Conservation (phyloP, 139 green algal species). For the Spirogloea muscicola region DNA sequence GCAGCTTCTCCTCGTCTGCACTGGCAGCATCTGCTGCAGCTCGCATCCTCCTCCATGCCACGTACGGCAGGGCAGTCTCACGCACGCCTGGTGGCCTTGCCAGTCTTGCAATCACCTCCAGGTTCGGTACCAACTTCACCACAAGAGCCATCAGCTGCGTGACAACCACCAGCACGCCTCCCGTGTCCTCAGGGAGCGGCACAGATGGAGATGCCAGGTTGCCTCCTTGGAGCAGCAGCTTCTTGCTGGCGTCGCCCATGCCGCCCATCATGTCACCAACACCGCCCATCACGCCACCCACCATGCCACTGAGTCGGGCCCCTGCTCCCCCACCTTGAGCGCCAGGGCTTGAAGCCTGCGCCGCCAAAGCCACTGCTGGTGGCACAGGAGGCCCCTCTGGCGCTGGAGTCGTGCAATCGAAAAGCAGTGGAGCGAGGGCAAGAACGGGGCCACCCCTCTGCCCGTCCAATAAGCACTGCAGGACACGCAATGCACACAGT, state of each 20-base stretch:
- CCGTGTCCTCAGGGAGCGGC: too few relatives aligned
- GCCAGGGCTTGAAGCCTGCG: neutral
- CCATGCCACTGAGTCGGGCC: neutral
- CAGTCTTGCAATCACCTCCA: slow-evolving; percentile 19
- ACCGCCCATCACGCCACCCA: neutral
- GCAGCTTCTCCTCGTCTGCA: slow-evolving; percentile 12
- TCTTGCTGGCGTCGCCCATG: slow-evolving; percentile 20
- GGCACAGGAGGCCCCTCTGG: too few relatives aligned
- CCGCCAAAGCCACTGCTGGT: too few relatives aligned
- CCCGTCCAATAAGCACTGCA: slow-evolving; percentile 21
- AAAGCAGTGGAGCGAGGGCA: neutral
- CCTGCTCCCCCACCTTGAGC: neutral
- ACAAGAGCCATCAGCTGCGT: neutral
- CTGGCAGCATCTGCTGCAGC: too few relatives aligned
- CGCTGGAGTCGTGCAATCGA: too few relatives aligned
- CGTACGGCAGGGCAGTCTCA: slow-evolving; percentile 21
- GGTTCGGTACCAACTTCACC: slow-evolving; percentile 12
- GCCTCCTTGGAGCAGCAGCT: too few relatives aligned
- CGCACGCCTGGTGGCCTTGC: neutral
- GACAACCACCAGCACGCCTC: neutral
- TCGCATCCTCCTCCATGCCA: slow-evolving; percentile 5
- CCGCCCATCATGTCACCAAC: too few relatives aligned
- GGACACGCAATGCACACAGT: neutral
- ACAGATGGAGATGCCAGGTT: too few relatives aligned
- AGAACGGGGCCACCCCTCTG: slow-evolving; percentile 7